These are phyloP conservation scores for Entophlyctis helioformis DNA, from an alignment of 192 early-diverging fungal species.

Conservation along the genomic window DNA sequence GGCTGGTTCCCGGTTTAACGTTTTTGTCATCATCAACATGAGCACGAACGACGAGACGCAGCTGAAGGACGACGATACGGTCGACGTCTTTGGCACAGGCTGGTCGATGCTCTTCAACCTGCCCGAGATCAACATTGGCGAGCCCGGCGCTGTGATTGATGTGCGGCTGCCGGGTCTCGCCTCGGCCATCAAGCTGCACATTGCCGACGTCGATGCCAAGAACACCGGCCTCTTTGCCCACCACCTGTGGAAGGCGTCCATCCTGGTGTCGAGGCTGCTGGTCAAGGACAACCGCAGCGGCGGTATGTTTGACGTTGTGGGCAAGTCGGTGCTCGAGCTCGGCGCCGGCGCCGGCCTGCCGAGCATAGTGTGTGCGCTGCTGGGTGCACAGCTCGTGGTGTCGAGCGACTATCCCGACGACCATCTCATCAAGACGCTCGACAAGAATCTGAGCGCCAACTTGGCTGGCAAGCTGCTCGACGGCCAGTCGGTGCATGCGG, in stretches of 20 bases:
- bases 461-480: no score
- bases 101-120: conserved; percentile 2
- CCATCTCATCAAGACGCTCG: conserved; percentile 39
- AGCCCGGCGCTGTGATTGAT: neutral
- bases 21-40: no score
- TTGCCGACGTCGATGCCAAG: conserved; percentile 1
- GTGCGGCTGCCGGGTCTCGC: neutral
- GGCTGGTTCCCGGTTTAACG: no score
- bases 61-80: neutral
- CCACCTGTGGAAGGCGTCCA: conserved; percentile 11
- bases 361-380: conserved; percentile 46
- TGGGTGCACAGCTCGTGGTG: conserved; percentile 46
- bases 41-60: no score
- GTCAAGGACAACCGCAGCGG: neutral
- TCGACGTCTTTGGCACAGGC: conserved; percentile 7
- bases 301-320: conserved; percentile 4
- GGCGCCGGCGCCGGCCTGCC: conserved; percentile 71
- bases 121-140: conserved; percentile 6
- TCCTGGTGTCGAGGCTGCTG: conserved; percentile 9
- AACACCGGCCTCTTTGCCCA: conserved; percentile 9
- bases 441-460: conserved; percentile 4
- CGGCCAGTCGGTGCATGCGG: conserved; percentile 1
- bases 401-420: conserved; percentile 61
- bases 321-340: conserved; percentile 46
- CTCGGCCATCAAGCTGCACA: neutral